Evolutionary conservation across 139 green algal species (phyloP).

Genomic region (Diplosphaera chodatii): DNA sequence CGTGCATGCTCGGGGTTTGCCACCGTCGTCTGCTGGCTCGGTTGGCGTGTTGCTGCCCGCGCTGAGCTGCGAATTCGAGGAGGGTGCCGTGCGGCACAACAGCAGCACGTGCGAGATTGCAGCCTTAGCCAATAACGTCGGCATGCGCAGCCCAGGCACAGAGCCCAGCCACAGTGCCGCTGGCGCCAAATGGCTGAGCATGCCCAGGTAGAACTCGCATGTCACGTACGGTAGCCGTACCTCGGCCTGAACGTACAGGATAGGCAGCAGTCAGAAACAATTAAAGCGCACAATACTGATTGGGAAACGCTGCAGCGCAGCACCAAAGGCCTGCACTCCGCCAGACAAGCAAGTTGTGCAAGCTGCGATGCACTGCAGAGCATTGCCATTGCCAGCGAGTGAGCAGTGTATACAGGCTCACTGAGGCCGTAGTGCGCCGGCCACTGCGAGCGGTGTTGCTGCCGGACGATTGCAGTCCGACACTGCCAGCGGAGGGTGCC

Average conservation of each 20-base stretch:
- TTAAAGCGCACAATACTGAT: background rate
- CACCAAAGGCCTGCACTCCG: too few species aligned
- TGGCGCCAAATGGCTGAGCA: background rate
- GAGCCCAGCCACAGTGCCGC: background rate
- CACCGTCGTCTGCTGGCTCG: too few species aligned
- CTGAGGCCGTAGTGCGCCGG: background rate
- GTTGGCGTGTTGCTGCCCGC: too few species aligned
- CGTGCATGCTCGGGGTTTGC: too few species aligned
- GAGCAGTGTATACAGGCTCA: too few species aligned
- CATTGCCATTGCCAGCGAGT: too few species aligned
- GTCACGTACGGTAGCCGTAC: background rate
- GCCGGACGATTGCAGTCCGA: background rate
- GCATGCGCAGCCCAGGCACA: background rate
- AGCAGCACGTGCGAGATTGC: background rate
- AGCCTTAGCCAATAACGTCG: background rate
- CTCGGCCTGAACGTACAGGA: background rate
- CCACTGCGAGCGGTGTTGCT: background rate
- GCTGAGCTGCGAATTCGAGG: too few species aligned
- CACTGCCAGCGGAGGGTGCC: background rate
- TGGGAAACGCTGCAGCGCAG: background rate
- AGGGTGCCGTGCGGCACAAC: too few species aligned
- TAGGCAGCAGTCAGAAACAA: background rate
- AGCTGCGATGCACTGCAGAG: too few species aligned
- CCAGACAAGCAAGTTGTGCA: too few species aligned
- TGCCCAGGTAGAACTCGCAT: constrained; percentile 3